Conservation (phyloP, 106 monocot genomes). For the Xerophyta viscosa region DNA sequence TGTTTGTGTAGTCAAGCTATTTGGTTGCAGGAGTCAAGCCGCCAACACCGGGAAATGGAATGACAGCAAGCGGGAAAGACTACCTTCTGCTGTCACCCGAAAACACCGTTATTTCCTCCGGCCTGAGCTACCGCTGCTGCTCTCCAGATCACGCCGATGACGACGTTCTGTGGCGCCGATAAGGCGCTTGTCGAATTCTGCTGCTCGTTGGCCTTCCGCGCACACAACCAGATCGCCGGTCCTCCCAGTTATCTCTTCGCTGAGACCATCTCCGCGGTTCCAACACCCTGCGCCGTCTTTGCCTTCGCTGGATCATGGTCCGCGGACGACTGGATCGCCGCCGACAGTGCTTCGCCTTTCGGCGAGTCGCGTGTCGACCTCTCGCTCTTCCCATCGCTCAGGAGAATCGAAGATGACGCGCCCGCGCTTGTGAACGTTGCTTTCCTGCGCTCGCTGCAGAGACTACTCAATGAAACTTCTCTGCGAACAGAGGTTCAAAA, state of each 20-base stretch:
- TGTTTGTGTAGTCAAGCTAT: no score
- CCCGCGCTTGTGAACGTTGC: constrained; percentile 29
- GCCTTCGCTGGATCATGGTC: constrained; percentile 38
- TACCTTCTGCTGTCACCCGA: no score
- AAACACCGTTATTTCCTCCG: no score
- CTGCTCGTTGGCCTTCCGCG: constrained; percentile 26
- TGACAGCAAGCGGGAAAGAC: no score
- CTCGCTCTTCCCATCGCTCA: constrained; percentile 42
- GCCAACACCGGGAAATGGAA: no score
- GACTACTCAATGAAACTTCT: constrained; percentile 13
- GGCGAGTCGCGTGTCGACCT: constrained; percentile 29
- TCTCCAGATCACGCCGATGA: no score
- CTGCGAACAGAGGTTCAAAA: constrained; percentile 29
- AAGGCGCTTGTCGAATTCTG: constrained; percentile 22
- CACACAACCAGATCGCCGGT: constrained; percentile 12
- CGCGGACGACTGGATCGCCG: constrained; percentile 33
- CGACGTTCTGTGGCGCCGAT: no score
- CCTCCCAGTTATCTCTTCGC: constrained; percentile 24
- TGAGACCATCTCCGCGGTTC: constrained; percentile 9
- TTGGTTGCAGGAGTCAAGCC: no score
- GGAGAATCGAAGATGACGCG: constrained; percentile 14
- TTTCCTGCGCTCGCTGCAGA: constrained; percentile 31
- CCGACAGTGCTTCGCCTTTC: constrained; percentile 18
- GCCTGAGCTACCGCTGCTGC: no score
- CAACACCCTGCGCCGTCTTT: constrained; percentile 25